A percentile compares a stretch with the other conserved stretches of the same genome.
Conservation (phyloP, 1,284 basidiomycete species). For the Trichosporon coremiiforme region DNA sequence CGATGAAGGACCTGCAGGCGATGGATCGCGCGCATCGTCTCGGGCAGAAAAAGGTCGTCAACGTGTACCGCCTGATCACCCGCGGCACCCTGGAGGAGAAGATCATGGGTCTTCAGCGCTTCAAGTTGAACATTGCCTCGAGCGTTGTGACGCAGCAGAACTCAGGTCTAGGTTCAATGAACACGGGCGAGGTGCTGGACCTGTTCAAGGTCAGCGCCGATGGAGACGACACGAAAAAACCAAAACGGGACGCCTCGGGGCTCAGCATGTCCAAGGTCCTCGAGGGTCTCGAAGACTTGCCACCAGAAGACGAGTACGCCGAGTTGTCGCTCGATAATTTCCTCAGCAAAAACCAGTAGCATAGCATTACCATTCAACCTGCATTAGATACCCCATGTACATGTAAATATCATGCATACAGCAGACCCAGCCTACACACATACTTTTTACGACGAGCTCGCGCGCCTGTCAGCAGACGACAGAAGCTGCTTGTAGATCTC, state of each 20-base stretch:
- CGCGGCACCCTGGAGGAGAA: conserved; percentile 98
- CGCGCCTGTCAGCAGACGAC: conserved; percentile 8
- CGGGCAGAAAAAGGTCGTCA: conserved; percentile 98
- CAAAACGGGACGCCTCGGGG: conserved; percentile 19
- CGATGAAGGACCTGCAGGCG: conserved; percentile 98
- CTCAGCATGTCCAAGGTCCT: conserved; percentile 73
- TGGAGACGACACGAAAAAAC: conserved; percentile 58
- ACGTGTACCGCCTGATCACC: conserved; percentile 96
- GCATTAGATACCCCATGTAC: conserved; percentile 21
- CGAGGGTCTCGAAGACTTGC: conserved; percentile 80
- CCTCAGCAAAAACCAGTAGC: conserved; percentile 49
- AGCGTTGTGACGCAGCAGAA: conserved; percentile 98
- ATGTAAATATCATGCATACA: conserved; percentile 32
- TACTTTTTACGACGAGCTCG: neutral
- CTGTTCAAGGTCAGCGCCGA: conserved; percentile 80
- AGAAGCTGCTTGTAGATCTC: conserved; percentile 37
- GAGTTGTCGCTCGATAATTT: conserved; percentile 80
- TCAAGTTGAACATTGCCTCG: conserved; percentile 97
- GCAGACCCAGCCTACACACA: conserved; percentile 15
- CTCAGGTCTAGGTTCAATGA: conserved; percentile 88
- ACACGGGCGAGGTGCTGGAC: conserved; percentile 94
- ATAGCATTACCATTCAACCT: conserved; percentile 9
- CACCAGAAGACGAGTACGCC: conserved; percentile 86
- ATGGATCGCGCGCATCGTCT: conserved; percentile 99
- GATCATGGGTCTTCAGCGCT: conserved; percentile 99